These are phyloP conservation scores for Talaromyces wortmannii DNA, from an alignment of 495 filamentous ascomycete species.

Conservation along the genomic window DNA sequence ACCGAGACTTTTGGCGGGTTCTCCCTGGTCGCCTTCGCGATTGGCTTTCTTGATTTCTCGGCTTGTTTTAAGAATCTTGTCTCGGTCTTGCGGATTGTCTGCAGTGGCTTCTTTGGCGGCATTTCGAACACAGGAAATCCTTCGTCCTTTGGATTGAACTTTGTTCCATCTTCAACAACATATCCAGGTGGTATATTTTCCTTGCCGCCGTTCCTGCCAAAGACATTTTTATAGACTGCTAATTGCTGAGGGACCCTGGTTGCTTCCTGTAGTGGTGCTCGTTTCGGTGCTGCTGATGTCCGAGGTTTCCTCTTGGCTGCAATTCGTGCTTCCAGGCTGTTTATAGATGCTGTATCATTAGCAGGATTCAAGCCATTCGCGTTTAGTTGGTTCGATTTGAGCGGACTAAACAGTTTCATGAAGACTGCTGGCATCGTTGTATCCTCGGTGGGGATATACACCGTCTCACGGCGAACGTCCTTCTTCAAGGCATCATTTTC, in stretches of 20 bases:
- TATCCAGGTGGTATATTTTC: constrained; percentile 39
- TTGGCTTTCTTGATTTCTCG: not conserved
- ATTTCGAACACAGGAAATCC: constrained; percentile 2
- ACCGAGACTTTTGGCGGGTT: not conserved
- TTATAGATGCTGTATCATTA: constrained; percentile 13
- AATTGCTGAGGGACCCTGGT: constrained; percentile 23
- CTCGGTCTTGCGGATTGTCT: not conserved
- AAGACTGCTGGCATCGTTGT: constrained; percentile 32
- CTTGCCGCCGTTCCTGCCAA: constrained; percentile 38
- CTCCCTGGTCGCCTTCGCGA: not conserved
- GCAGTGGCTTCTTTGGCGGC: not conserved
- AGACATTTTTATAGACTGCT: constrained; percentile 19
- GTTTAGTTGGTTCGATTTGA: constrained; percentile 14
- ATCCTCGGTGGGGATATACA: constrained; percentile 36
- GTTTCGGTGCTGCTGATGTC: constrained; percentile 20
- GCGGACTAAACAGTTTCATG: constrained; percentile 32
- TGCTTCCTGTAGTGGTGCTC: constrained; percentile 30
- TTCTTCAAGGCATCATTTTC: constrained; percentile 15
- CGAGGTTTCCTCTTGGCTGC: constrained; percentile 18
- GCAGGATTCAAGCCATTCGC: not conserved
- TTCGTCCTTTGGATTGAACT: constrained; percentile 4
- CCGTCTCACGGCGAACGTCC: constrained; percentile 25
- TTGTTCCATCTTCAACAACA: constrained; percentile 9
- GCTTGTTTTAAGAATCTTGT: not conserved
- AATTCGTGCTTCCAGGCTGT: constrained; percentile 17